A percentile compares a stretch with the other conserved stretches of the same genome.
Evolutionary conservation across 2,329 filamentous ascomycete species (phyloP).

Genomic region (Tolypocladium album): DNA sequence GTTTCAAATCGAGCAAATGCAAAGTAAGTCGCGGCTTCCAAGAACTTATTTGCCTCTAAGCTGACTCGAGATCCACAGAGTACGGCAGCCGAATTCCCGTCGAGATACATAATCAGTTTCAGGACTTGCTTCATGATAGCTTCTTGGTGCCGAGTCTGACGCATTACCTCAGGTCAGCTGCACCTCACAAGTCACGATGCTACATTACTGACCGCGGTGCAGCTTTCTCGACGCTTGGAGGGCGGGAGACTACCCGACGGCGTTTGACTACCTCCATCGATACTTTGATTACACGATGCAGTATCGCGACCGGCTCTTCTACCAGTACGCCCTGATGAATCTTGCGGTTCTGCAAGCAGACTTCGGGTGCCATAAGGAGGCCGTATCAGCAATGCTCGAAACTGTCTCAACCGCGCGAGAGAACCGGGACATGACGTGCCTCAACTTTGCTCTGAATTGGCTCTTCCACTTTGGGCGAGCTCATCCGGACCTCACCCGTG

Average conservation of each 20-base stretch:
- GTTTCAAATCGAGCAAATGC: constrained; percentile 80
- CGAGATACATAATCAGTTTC: constrained; percentile 61
- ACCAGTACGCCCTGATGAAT: constrained; percentile 91
- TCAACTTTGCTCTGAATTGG: constrained; percentile 96
- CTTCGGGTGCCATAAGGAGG: constrained; percentile 84
- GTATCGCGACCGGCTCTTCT: constrained; percentile 69
- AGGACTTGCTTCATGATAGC: constrained; percentile 55
- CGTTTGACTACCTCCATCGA: constrained; percentile 83
- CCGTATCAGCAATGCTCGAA: constrained; percentile 88
- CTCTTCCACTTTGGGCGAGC: constrained; percentile 87
- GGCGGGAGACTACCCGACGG: constrained; percentile 78
- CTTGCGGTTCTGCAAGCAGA: constrained; percentile 89
- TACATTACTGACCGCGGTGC: not conserved
- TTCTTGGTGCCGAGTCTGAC: constrained; percentile 60
- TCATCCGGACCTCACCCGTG: constrained; percentile 63
- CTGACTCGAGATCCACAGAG: constrained; percentile 30
- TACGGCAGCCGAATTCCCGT: constrained; percentile 69
- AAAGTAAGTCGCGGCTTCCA: constrained; percentile 42
- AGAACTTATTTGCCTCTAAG: not conserved
- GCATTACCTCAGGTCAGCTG: constrained; percentile 57
- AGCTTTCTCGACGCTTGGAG: constrained; percentile 90
- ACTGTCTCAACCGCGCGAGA: constrained; percentile 91
- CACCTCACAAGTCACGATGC: not conserved
- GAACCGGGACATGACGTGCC: constrained; percentile 80
- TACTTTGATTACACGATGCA: constrained; percentile 98